These are phyloP conservation scores for Lunasporangiospora selenospora DNA, from an alignment of 192 early-diverging fungal species.

Conservation along the genomic window DNA sequence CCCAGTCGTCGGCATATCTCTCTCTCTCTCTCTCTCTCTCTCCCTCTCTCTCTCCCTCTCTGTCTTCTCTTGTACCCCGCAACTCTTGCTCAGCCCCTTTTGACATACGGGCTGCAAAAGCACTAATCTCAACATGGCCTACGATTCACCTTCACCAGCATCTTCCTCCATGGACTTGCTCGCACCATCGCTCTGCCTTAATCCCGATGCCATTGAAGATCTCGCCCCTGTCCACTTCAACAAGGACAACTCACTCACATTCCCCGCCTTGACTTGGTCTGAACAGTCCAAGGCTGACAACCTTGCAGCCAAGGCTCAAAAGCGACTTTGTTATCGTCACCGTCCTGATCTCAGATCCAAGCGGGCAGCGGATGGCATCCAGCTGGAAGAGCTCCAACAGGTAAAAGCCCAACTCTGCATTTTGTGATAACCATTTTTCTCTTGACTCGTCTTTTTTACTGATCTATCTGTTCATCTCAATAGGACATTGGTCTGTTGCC, in stretches of 20 bases:
- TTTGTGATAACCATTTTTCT: not conserved
- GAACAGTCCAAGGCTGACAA: constrained; percentile 1
- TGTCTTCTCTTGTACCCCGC: not conserved
- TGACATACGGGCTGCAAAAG: too few relatives aligned
- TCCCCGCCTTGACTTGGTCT: constrained; percentile 31
- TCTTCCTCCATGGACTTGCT: not conserved
- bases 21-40: not conserved
- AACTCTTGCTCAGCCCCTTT: not conserved
- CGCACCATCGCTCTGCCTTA: constrained; percentile 35
- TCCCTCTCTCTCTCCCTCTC: not conserved
- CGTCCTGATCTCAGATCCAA: constrained; percentile 53
- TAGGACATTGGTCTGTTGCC: constrained; percentile 65
- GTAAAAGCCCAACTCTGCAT: constrained; percentile 26
- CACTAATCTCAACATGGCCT: constrained; percentile 8
- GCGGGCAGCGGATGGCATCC: constrained; percentile 49
- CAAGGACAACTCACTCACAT: constrained; percentile 17
- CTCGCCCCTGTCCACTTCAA: constrained; percentile 28
- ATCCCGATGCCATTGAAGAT: constrained; percentile 28
- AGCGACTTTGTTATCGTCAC: constrained; percentile 57
- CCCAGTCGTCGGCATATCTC: not conserved
- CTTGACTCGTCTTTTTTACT: too few relatives aligned
- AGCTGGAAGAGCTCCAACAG: constrained; percentile 51
- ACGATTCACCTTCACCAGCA: constrained; percentile 1
- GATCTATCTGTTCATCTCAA: not conserved
- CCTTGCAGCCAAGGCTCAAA: constrained; percentile 3